Conservation (phyloP, 2,329 filamentous ascomycete genomes). For the Arthrobotrys entomopaga region DNA sequence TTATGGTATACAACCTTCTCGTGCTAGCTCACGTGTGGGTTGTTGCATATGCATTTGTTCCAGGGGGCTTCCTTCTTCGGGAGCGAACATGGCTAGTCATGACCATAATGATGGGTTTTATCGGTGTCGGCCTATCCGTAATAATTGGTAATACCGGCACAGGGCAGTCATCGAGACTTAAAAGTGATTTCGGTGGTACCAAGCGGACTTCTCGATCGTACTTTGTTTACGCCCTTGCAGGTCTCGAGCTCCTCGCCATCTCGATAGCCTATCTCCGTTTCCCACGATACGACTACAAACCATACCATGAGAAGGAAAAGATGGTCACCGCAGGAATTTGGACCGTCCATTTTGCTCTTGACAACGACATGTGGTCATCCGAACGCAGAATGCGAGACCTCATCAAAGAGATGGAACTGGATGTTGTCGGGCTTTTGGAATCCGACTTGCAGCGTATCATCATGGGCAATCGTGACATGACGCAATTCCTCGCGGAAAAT, state of each 20-base stretch:
- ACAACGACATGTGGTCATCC: conserved; percentile 99
- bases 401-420: conserved; percentile 93
- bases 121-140: conserved; percentile 86
- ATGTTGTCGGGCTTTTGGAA: conserved; percentile 94
- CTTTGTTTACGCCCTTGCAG: conserved; percentile 76
- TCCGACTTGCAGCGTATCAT: conserved; percentile 96
- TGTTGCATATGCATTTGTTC: conserved; percentile 97
- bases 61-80: conserved; percentile 88
- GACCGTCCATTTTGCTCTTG: conserved; percentile 97
- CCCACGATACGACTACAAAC: conserved; percentile 88
- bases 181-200: conserved; percentile 55
- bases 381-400: conserved; percentile 92
- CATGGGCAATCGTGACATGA: conserved; percentile 98
- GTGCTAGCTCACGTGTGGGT: conserved; percentile 99
- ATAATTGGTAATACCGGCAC: conserved; percentile 61
- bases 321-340: conserved; percentile 94
- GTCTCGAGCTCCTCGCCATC: conserved; percentile 81
- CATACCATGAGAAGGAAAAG: conserved; percentile 88
- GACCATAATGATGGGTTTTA: conserved; percentile 81
- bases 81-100: conserved; percentile 98
- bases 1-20: conserved; percentile 90
- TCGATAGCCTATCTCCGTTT: conserved; percentile 88
- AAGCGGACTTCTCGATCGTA: conserved; percentile 70
- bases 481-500: conserved; percentile 93
- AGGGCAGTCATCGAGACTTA: conserved; percentile 37